Evolutionary conservation across 2,329 filamentous ascomycete species (phyloP), one percentile per base, ranked within the genome.

Genomic region (Pseudovirgaria hyperparasitica): DNA sequence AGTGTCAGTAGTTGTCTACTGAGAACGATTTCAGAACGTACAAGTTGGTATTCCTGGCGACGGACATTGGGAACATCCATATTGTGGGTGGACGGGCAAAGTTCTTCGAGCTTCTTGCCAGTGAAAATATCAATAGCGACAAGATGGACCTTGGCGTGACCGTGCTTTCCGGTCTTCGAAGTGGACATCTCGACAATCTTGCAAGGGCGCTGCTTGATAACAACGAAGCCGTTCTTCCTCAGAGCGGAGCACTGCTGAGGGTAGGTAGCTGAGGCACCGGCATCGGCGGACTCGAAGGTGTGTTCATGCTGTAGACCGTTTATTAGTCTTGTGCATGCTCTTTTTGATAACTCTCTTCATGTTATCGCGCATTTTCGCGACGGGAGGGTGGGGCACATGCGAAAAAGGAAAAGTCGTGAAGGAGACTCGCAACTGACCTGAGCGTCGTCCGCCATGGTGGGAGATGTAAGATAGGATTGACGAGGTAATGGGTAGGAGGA

Each of bases 151-250:
- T 98, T 98, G 68, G 90, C 90, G 82, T 98, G 92, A 64, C 90
- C 90, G 81, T 98, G 90, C 84, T 98, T 98, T 68, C 90, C 90
- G 48, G 90, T 98, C 86, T 98, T 98, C 63, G 90, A 98, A 70
- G 90, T 98, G 48, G 85, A 93, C 92, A 98, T 98, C 58, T 98
- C 90, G 63, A 96, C 82, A 54, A 98, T 98, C 82, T 96, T 98
- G 86, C 90, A 98, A 52, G 90, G 92, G 52, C 90, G 90, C 66
- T 72, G 68, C 79, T 98, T 98, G 70, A 98, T 96, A 62, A 87
- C 78, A 63, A 98, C 90, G 73, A 81, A 79, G 46, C 90, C 87
- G 78, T 92, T 92, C 86, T 98, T 96, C 62, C 90, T 81, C 72
- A 98, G 75, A 54, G 92, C 87, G 69, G 92, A 98, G 69, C 90